A percentile compares a stretch with the other conserved stretches of the same genome.
phyloP scores from a whole-genome alignment of 371 early-diverging fungal species.

The Blastocladiella emersonii region DNA sequence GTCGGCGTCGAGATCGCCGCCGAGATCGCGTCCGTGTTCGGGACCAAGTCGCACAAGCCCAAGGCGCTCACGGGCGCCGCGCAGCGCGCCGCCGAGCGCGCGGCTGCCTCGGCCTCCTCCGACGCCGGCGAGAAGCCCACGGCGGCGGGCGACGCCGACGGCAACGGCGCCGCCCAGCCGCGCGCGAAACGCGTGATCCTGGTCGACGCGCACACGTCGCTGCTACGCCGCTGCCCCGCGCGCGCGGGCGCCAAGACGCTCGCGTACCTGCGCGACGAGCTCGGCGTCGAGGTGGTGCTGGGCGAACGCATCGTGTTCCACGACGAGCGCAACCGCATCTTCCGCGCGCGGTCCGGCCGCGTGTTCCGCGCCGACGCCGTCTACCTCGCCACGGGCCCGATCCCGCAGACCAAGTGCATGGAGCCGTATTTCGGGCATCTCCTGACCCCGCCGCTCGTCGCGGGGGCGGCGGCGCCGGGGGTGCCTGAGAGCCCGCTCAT shows the following conservation, averaged over 20 bases:
- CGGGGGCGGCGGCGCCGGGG: slow-evolving; percentile 21
- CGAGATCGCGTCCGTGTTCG: slow-evolving; percentile 24
- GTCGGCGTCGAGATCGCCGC: slow-evolving; percentile 32
- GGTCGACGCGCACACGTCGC: slow-evolving; percentile 23
- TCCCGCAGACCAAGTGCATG: slow-evolving; percentile 20
- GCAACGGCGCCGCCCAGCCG: background rate
- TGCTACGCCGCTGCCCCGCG: slow-evolving; percentile 21
- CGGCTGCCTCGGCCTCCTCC: slow-evolving; percentile 32
- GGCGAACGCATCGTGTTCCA: slow-evolving; percentile 39
- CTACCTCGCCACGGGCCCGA: slow-evolving; percentile 26
- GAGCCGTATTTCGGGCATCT: slow-evolving; percentile 14
- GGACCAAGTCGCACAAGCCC: slow-evolving; percentile 47
- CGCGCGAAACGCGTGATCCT: slow-evolving; percentile 39
- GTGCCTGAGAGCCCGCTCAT: too few relatives aligned
- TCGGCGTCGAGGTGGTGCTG: slow-evolving; percentile 47
- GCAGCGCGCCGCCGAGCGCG: background rate
- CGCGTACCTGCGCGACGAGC: slow-evolving; percentile 24
- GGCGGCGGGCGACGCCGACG: background rate
- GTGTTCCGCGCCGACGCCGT: slow-evolving; percentile 23
- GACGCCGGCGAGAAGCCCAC: background rate
- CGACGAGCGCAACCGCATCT: slow-evolving; percentile 11
- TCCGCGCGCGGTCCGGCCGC: slow-evolving; percentile 16
- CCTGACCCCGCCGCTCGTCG: slow-evolving; percentile 19
- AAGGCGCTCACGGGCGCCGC: slow-evolving; percentile 52
- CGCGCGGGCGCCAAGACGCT: slow-evolving; percentile 27